Percentiles rank a stretch among this genome's conserved stretches.
These are phyloP conservation scores for Colletotrichum sp. DNA, from an alignment of 2,329 filamentous ascomycete species.

Conservation along the genomic window DNA sequence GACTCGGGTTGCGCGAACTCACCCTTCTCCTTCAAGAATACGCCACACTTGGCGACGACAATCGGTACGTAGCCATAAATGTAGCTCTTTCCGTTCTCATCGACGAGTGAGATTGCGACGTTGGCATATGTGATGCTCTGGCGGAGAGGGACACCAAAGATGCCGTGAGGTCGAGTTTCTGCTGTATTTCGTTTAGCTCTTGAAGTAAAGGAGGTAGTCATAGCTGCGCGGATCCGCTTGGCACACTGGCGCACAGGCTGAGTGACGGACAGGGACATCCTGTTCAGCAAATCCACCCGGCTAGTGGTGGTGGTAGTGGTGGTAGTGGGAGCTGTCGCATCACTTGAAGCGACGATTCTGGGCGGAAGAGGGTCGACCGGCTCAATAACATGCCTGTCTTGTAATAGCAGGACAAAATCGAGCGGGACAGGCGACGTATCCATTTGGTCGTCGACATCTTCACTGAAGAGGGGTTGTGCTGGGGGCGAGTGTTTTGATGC, in stretches of 20 bases:
- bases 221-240: constrained; percentile 10
- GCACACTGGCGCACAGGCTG: constrained; percentile 18
- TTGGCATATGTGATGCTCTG: constrained; percentile 98
- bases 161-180: constrained; percentile 69
- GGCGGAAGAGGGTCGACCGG: neutral
- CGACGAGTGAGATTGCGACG: constrained; percentile 94
- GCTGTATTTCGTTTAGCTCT: constrained; percentile 22
- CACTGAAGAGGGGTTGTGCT: constrained; percentile 18
- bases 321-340: constrained; percentile 8
- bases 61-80: constrained; percentile 99
- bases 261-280: constrained; percentile 13
- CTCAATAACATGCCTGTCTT: constrained; percentile 14
- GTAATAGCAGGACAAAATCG: constrained; percentile 1
- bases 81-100: constrained; percentile 91
- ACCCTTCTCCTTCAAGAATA: constrained; percentile 99
- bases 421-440: constrained; percentile 13
- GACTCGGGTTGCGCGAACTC: constrained; percentile 32
- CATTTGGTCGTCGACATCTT: constrained; percentile 15
- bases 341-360: constrained; percentile 20
- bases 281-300: constrained; percentile 1
- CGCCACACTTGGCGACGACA: constrained; percentile 96
- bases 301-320: neutral
- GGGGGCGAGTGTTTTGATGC: neutral
- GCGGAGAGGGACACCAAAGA: constrained; percentile 92
- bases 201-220: constrained; percentile 20